Base-by-base conservation (phyloP, 2,329 filamentous ascomycete species). In the Neoscytalidium dimidiatum region DNA sequence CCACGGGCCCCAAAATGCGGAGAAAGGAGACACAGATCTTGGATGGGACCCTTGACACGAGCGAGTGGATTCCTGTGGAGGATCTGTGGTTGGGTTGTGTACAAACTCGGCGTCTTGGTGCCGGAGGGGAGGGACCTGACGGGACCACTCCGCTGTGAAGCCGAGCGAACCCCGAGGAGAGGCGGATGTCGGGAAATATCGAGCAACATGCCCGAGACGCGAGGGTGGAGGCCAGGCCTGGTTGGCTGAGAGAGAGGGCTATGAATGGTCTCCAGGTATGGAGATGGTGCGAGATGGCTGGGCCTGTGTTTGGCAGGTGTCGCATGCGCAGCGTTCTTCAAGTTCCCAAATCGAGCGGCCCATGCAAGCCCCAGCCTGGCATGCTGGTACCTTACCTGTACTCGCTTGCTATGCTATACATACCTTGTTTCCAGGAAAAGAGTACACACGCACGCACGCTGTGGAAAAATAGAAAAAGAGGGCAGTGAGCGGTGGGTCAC, bases 11-110 rank as follows among this genome's bases (percentile, higher is more conserved):
- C n/a, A 28, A 29, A 46, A 35, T 60, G 56, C 56, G 56, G 56
- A 60, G 56, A 60, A 29, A 21, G 46, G 56, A 46, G 33, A 60
- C 56, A 60, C 56, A 60, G 56, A 60, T 60, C 56, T 58, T 46
- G 56, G 56, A 60, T 21, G 26, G 56, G 56, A 60, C 56, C 56
- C 56, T 60, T 60, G 56, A 60, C 41, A 46, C 56, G 41, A 23
- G 11, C 41, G 38, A 46, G 56, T 60, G 56, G 56, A 60, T 43
- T 41, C 29, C 19, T 60, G 56, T 19, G 56, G 56, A 60, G 56
- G 56, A 60, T 60, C 56, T 60, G 56, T 60, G 52, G 38, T 60
- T 46, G 56, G 56, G 56, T 46, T 60, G 28, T 46, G 56, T 14
- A 31, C 56, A 21, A 44, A 28, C 52, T 46, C 46, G 56, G 56